phyloP scores from a whole-genome alignment of 306 rosid species.

The Spatholobus suberectus region DNA sequence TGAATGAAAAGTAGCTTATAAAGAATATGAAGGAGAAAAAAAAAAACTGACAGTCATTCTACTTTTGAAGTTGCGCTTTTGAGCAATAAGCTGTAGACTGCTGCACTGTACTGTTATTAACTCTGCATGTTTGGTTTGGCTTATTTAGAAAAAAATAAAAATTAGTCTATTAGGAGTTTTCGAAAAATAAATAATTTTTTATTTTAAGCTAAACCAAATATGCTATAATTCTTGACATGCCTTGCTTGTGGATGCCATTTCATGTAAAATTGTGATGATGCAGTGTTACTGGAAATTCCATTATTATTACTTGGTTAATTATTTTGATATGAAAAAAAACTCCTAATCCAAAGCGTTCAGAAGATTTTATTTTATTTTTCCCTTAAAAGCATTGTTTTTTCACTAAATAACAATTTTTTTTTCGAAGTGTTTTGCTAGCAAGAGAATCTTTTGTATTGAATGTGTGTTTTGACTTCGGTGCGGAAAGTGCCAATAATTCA shows the following conservation, averaged over 20 bases:
- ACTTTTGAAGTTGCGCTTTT: not conserved
- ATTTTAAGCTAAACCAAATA: not conserved
- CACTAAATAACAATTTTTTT: too few relatives aligned
- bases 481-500: too few relatives aligned
- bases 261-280: constrained; percentile 3
- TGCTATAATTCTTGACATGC: not conserved
- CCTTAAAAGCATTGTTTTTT: too few relatives aligned
- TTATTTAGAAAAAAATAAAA: not conserved
- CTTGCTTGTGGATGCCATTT: constrained; percentile 17
- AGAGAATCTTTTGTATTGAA: not conserved
- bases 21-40: constrained; percentile 15
- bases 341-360: not conserved
- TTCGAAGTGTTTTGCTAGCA: not conserved
- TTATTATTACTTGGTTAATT: not conserved
- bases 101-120: not conserved
- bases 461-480: not conserved
- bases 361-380: not conserved
- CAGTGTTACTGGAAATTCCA: not conserved
- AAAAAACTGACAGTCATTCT: not conserved
- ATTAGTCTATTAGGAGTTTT: not conserved
- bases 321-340: not conserved
- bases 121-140: not conserved
- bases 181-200: not conserved
- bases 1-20: constrained; percentile 40
- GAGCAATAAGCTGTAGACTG: not conserved